Evolutionary conservation across 176 grass and related monocot genomes (phyloP).

Genomic region (Panicum miliaceum): DNA sequence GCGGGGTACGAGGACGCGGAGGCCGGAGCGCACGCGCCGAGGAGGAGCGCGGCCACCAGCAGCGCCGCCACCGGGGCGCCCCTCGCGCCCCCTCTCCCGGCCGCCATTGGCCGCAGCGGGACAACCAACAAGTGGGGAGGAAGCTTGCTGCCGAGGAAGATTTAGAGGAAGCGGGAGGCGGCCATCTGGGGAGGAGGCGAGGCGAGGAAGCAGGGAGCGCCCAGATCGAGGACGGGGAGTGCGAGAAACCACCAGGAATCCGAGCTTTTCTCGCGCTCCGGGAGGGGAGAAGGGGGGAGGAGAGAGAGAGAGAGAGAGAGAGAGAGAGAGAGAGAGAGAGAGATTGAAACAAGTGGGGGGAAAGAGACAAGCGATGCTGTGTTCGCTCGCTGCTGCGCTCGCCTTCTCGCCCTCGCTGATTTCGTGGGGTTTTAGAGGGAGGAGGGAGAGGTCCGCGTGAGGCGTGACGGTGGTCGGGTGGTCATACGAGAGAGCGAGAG

Average conservation of each 20-base stretch:
- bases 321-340: conserved; percentile 9
- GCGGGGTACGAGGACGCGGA: conserved; percentile 60
- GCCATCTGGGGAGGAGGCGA: conserved; percentile 39
- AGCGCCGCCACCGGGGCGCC: conserved; percentile 32
- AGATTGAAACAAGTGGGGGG: conserved; percentile 41
- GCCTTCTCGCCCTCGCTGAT: conserved; percentile 17
- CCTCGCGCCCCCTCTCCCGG: conserved; percentile 14
- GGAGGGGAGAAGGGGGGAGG: neutral
- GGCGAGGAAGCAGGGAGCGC: conserved; percentile 36
- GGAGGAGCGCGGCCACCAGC: conserved; percentile 50
- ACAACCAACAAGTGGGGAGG: neutral
- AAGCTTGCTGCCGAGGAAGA: neutral
- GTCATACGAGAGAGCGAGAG: neutral
- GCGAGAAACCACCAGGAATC: conserved; percentile 49
- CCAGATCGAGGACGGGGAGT: conserved; percentile 54
- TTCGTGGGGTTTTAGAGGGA: conserved; percentile 44
- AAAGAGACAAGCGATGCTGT: conserved; percentile 44
- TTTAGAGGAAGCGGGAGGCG: conserved; percentile 42
- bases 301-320: conserved; percentile 42
- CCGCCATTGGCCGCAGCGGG: conserved; percentile 30
- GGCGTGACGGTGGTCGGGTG: conserved; percentile 38
- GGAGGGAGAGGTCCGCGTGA: neutral
- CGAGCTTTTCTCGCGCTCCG: conserved; percentile 46
- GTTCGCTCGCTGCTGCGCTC: conserved; percentile 37
- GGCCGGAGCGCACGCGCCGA: conserved; percentile 29